Base-by-base conservation (phyloP, 1,284 basidiomycete genomes). In the Meripilus lineatus region DNA sequence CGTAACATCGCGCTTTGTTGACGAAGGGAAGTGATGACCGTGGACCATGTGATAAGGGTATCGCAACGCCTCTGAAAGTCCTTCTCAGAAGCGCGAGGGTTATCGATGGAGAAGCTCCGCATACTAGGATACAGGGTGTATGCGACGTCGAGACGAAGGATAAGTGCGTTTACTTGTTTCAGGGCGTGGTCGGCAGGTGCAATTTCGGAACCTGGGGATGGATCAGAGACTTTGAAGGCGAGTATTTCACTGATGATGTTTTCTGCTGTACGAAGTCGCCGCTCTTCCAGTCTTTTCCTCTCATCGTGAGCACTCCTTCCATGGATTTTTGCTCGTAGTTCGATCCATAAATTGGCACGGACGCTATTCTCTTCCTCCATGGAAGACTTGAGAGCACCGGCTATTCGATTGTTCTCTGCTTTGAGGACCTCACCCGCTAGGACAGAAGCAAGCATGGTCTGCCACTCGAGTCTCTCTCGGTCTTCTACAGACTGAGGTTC, bases 381-480 rank as follows among this genome's bases (percentile, higher is more conserved):
- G 47, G 81, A 74, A 44, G 79, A 74, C 58, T 82, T 74, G 52
- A 91, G 68, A 33, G 79, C 80, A 53, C 77, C 81, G 39, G 85
- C 81, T 53, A 94, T 93, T 45, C 94, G 81, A 17, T 86, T 88
- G 66, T 92, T 95, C 68, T 97, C 94, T 2, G 89, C 87, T 60
- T 87, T 90, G 48, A 98, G 75, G 5, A 98, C 93, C 58, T 97
- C 93, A 13, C 94, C 93, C 30, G 83, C 81, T 24, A 98, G 74
- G 18, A 97, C 93, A 30, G 92, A 94, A 7, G 89, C 81, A 32
- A 97, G 77, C 84, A 96, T 89, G 30, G 86, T 87, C 64, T 94
- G 91, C 93, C 93, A 97, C 64, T 94, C 93, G 37, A 94, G 68
- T 22, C 93, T 76, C 55, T 93, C 89, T 49, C 78, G 75, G 54